These are phyloP conservation scores for Corinectria fuckeliana DNA, from an alignment of 2,329 filamentous ascomycete species.

Conservation along the genomic window DNA sequence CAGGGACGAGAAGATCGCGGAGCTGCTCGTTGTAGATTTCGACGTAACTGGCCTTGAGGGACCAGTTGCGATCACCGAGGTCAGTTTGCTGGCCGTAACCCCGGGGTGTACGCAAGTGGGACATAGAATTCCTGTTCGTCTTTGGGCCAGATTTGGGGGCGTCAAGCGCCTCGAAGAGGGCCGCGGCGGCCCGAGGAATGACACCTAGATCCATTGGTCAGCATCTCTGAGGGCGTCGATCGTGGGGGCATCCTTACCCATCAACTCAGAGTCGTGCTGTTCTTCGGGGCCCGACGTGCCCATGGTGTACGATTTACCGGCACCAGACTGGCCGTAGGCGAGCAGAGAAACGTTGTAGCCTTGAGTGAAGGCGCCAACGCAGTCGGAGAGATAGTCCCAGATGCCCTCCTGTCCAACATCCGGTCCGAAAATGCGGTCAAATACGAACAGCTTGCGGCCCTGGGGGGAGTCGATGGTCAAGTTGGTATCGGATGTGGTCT, in stretches of 20 bases:
- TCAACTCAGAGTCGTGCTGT: conserved; percentile 71
- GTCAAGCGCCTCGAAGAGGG: conserved; percentile 87
- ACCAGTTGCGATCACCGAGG: conserved; percentile 79
- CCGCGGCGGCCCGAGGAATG: conserved; percentile 87
- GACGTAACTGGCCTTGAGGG: conserved; percentile 91
- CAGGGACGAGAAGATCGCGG: conserved; percentile 85
- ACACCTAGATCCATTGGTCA: conserved; percentile 66
- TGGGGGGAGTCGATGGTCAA: conserved; percentile 89
- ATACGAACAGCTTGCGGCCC: conserved; percentile 93
- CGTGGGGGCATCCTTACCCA: conserved; percentile 67
- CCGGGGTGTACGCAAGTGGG: conserved; percentile 79
- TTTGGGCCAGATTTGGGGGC: conserved; percentile 53
- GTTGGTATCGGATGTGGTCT: conserved; percentile 84
- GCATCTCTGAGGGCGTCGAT: not conserved
- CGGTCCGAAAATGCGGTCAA: conserved; percentile 91
- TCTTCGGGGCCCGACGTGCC: conserved; percentile 88
- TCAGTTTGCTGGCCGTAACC: conserved; percentile 65
- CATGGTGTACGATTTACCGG: conserved; percentile 99
- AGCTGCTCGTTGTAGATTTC: conserved; percentile 98
- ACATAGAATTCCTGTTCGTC: conserved; percentile 70
- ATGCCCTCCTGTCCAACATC: conserved; percentile 86
- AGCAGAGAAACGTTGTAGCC: conserved; percentile 98
- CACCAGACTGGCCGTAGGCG: conserved; percentile 96
- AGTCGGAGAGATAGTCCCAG: conserved; percentile 93
- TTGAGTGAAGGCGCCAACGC: conserved; percentile 86